Base-by-base conservation (phyloP, 441 rosid species). In the Aquilaria agallochum region DNA sequence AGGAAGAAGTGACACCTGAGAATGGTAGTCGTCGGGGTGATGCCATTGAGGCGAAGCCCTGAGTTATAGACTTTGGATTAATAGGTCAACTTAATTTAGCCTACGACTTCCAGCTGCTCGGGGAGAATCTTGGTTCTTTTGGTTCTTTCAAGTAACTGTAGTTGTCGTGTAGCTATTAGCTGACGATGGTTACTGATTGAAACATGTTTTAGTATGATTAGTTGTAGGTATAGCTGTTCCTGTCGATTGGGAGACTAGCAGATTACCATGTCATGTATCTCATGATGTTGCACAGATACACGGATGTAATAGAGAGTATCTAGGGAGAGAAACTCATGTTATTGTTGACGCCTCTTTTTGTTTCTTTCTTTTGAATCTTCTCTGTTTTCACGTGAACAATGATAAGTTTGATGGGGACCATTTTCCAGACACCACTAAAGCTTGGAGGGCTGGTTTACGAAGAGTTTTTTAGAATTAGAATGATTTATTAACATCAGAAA, bases 11-110 rank as follows among this genome's bases (percentile, higher is more conserved):
- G 65, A 69, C 36, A 44, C 56, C 63, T 46, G 72, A 71, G 72
- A 83, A 80, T 68, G 78, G 80, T 31, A 71, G 60, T 50, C 52
- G 52, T 49, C 78, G 75, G 13, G 50, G 45, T 14, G 68, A 70
- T 31, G 71, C 62, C 11, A 75, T 44, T 13, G 58, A 65, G 65
- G 59, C 66, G 62, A 72, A 64, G 68, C 76, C 74, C 67, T 72
- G 68, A 78, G 69, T 59, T 56, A 20, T 20, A 58, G 51, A 32
- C 50, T 53, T 63, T 59, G 20, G 54, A 64, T 40, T 5, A 1
- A 15, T 51, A 57, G 68, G 53, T 58, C 67, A 64, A 61, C 63
- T 66, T 62, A 40, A 62, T 74, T 48, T 46, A 58, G 62, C 56
- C 67, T 47, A 70, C 59, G 20, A 52, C 59, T 63, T 32, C 27